Percentiles rank a stretch among this genome's conserved stretches.
Evolutionary conservation across 1,139 yeast species (phyloP).

Genomic region (Geotrichum candidum): DNA sequence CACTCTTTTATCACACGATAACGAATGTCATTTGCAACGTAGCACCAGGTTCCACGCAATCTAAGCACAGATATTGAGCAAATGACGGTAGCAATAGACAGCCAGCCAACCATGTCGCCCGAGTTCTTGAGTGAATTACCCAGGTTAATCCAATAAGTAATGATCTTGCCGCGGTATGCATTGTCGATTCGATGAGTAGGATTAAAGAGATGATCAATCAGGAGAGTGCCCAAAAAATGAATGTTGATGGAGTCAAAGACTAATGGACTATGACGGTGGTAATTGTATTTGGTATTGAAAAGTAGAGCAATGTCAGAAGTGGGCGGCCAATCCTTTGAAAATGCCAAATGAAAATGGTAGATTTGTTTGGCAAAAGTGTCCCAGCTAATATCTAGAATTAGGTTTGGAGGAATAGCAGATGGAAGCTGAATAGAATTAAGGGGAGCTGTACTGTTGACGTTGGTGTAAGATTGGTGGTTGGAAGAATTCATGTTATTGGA

Average conservation of each 20-base stretch:
- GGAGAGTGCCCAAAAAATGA: slow-evolving; percentile 69
- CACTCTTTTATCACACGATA: slow-evolving; percentile 72
- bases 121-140: slow-evolving; percentile 71
- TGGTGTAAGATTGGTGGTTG: not conserved
- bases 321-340: slow-evolving; percentile 63
- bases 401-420: slow-evolving; percentile 31
- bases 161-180: slow-evolving; percentile 53
- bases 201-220: slow-evolving; percentile 63
- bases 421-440: slow-evolving; percentile 17
- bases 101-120: slow-evolving; percentile 95
- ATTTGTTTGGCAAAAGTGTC: slow-evolving; percentile 35
- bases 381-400: slow-evolving; percentile 31
- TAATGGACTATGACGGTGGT: slow-evolving; percentile 49
- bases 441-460: slow-evolving; percentile 5
- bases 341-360: slow-evolving; percentile 35
- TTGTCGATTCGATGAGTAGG: slow-evolving; percentile 24
- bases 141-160: slow-evolving; percentile 80
- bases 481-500: slow-evolving; percentile 11
- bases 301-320: slow-evolving; percentile 54
- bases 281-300: slow-evolving; percentile 40
- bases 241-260: slow-evolving; percentile 66
- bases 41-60: slow-evolving; percentile 68
- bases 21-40: slow-evolving; percentile 56
- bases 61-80: slow-evolving; percentile 81
- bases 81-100: slow-evolving; percentile 78